These are phyloP conservation scores for Pseudogymnoascus sp. DNA, from an alignment of 2,329 filamentous ascomycete species.

Conservation along the genomic window DNA sequence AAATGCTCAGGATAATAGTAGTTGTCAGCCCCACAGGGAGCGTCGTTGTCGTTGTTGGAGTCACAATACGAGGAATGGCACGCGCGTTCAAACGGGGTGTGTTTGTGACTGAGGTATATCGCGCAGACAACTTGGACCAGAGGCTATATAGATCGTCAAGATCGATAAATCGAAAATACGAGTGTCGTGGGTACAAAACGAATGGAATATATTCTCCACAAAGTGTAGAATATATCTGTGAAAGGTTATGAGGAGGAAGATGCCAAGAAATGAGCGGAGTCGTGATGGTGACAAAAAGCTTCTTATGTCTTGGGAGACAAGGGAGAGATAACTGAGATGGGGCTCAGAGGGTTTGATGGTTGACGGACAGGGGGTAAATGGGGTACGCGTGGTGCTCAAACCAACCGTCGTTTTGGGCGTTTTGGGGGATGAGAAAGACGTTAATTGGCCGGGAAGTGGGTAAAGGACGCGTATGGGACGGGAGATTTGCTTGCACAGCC, in stretches of 20 bases:
- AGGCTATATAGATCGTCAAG: background rate
- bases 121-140: background rate
- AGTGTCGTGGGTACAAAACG: background rate
- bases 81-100: background rate
- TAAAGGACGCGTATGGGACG: background rate
- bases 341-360: background rate
- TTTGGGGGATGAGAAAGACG: background rate
- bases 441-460: background rate
- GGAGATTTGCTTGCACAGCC: background rate
- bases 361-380: background rate
- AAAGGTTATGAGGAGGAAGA: background rate
- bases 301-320: background rate
- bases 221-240: background rate
- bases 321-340: background rate
- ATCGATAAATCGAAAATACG: background rate
- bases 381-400: background rate
- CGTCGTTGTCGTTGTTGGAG: background rate
- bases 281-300: background rate
- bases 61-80: background rate
- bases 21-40: background rate
- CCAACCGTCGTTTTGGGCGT: background rate
- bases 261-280: background rate
- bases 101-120: background rate
- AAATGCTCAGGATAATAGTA: background rate
- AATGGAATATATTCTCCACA: background rate